Base-by-base conservation (phyloP, 163 green algal species). In the Scenedesmus sp. region DNA sequence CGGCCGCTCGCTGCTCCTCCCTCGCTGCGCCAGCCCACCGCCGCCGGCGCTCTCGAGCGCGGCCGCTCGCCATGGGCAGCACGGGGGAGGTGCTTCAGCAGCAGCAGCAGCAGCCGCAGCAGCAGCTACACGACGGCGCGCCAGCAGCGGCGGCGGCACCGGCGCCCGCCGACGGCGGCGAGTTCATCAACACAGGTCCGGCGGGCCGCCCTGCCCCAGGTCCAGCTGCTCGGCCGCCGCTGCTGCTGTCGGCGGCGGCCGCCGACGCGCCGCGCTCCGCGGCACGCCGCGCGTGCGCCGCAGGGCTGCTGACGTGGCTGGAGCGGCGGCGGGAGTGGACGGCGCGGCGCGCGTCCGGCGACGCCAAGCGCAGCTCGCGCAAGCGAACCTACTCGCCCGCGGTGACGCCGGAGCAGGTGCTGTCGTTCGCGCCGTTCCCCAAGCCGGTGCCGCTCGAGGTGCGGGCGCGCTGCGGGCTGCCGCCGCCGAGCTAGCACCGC, bases 391-490 rank as follows among this genome's bases (percentile, higher is more conserved):
- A 75, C 17, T 75, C 66, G 66, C 70, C 70, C 22, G 70, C 70
- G 33, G 70, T 78, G 11, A 78, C 70, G 9, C 70, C 70, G 18
- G 70, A 78, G 36, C 54, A 78, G 45, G 70, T 78, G 33, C 42
- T 78, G 26, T 66, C 54, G 9, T 50, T 69, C 13, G 36, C 15
- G 15, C 70, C 70, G n/a, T 60, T 78, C 11, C 36, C 56, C 24
- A 67, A 66, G 42, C 70, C 70, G 31, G 70, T 78, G 24, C 70
- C 70, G n/a, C 33, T 75, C 24, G 31, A 75, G 66, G 66, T 75
- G 45, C 34, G 66, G 18, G n/a, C n/a, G n/a, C n/a, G n/a, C 18
- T 6, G 54, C 10, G 18, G n/a, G 31, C 5, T 39, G 14, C 17
- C 58, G 26, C 58, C n/a, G 31, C 58, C 44, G 58, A 7, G 17